Evolutionary conservation across 768 basidiomycete species (phyloP).

Genomic region (Rhodotorula taiwanensis): DNA sequence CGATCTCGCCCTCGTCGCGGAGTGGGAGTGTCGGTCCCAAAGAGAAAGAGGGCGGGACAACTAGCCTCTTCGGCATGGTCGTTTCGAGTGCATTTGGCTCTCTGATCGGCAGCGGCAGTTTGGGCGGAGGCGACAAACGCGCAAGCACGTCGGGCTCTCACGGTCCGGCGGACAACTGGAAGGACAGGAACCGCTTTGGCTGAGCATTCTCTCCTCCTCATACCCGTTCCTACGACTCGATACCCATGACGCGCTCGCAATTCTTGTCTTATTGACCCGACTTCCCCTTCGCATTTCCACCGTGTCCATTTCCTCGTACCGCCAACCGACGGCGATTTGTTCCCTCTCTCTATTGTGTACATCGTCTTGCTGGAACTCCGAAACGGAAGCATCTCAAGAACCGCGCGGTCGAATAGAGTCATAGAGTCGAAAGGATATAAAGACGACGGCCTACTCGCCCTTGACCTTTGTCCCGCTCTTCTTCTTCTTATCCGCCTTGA

Average conservation of each 20-base stretch:
- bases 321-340: too few species aligned
- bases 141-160: not conserved
- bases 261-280: too few species aligned
- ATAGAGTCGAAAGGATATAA: not conserved
- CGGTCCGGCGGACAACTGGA: slow-evolving; percentile 1
- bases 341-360: too few species aligned
- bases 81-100: slow-evolving; percentile 1
- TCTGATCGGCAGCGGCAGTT: not conserved
- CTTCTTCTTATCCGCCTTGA: slow-evolving; percentile 37
- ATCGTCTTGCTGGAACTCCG: too few species aligned
- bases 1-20: slow-evolving; percentile 9
- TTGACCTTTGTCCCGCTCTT: slow-evolving; percentile 37
- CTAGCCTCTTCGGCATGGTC: slow-evolving; percentile 4
- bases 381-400: too few species aligned
- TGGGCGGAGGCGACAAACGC: not conserved
- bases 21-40: not conserved
- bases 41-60: not conserved
- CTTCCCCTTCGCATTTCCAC: too few species aligned
- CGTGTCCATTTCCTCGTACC: too few species aligned
- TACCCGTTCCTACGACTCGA: not conserved
- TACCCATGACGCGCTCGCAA: too few species aligned
- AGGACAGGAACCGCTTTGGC: not conserved
- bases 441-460: not conserved
- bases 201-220: not conserved
- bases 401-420: too few species aligned